These are phyloP conservation scores for Monilinia fructicola DNA, from an alignment of 2,329 filamentous ascomycete genomes.

Conservation along the genomic window DNA sequence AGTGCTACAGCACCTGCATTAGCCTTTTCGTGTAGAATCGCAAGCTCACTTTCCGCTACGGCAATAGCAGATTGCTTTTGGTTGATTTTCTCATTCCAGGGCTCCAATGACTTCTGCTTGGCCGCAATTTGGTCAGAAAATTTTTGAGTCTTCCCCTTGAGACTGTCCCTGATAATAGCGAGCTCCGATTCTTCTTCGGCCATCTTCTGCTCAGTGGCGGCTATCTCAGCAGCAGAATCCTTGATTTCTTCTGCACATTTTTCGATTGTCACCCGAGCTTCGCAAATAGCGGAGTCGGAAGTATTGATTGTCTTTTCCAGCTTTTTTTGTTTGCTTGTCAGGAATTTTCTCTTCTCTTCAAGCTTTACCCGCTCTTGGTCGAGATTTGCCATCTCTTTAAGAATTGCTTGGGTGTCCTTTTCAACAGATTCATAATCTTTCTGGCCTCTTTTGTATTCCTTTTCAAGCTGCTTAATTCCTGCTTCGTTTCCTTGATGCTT, in stretches of 20 bases:
- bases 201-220: slow-evolving; percentile 72
- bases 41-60: slow-evolving; percentile 90
- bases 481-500: slow-evolving; percentile 90
- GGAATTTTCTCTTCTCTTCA: slow-evolving; percentile 95
- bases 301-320: slow-evolving; percentile 82
- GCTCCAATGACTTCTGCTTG: slow-evolving; percentile 92
- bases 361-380: slow-evolving; percentile 98
- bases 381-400: slow-evolving; percentile 87
- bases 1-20: slow-evolving; percentile 83
- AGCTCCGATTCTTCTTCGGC: slow-evolving; percentile 80
- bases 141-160: slow-evolving; percentile 94
- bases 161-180: slow-evolving; percentile 73
- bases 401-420: slow-evolving; percentile 73
- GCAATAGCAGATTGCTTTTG: slow-evolving; percentile 93
- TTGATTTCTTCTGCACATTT: slow-evolving; percentile 78
- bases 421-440: slow-evolving; percentile 83
- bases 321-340: slow-evolving; percentile 89
- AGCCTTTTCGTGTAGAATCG: slow-evolving; percentile 85
- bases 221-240: slow-evolving; percentile 71
- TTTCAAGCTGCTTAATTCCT: slow-evolving; percentile 85
- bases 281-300: slow-evolving; percentile 70
- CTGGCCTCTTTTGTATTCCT: slow-evolving; percentile 75
- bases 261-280: slow-evolving; percentile 75
- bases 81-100: slow-evolving; percentile 96
- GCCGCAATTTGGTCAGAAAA: slow-evolving; percentile 88